Percentiles rank a stretch among this genome's conserved stretches.
These are phyloP conservation scores for Peniophora sp. DNA, from an alignment of 1,284 basidiomycete genomes.

Conservation along the genomic window DNA sequence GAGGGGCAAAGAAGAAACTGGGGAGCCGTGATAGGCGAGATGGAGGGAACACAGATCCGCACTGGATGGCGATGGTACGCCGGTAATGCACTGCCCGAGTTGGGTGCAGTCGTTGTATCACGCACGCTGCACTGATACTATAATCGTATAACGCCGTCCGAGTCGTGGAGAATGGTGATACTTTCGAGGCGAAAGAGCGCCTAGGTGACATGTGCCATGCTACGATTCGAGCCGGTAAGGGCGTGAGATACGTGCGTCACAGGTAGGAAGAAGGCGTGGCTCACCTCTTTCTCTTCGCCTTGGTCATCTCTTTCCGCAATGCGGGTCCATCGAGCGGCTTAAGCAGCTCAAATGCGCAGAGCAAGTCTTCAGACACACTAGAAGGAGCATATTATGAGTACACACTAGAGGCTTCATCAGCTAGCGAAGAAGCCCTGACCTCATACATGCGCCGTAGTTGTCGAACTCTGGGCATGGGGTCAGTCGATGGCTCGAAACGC, in stretches of 20 bases:
- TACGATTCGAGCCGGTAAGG: not conserved
- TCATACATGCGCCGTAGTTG: constrained; percentile 96
- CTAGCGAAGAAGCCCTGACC: constrained; percentile 32
- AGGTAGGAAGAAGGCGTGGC: constrained; percentile 3
- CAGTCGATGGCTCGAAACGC: constrained; percentile 11
- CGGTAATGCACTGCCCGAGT: too few relatives aligned
- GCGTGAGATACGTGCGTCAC: not conserved
- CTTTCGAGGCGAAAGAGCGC: not conserved
- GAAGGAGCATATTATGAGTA: constrained; percentile 13
- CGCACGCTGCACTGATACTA: not conserved
- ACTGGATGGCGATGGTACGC: not conserved
- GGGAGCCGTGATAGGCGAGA: not conserved
- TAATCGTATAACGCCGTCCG: not conserved
- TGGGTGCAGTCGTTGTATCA: too few relatives aligned
- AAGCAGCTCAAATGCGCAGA: constrained; percentile 96
- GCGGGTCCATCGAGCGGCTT: constrained; percentile 95
- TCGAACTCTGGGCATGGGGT: constrained; percentile 67
- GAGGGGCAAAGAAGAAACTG: too few relatives aligned
- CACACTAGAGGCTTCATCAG: constrained; percentile 4
- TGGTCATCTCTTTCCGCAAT: constrained; percentile 97
- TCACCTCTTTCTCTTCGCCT: constrained; percentile 94
- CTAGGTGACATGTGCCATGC: constrained; percentile 12
- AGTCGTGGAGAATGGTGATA: not conserved
- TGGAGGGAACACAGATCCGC: not conserved
- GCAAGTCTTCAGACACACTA: constrained; percentile 93